Percentiles rank a stretch among this genome's conserved stretches.
These are phyloP conservation scores for Backusella tarrabulga DNA, from an alignment of 192 early-diverging fungal species.

Conservation along the genomic window DNA sequence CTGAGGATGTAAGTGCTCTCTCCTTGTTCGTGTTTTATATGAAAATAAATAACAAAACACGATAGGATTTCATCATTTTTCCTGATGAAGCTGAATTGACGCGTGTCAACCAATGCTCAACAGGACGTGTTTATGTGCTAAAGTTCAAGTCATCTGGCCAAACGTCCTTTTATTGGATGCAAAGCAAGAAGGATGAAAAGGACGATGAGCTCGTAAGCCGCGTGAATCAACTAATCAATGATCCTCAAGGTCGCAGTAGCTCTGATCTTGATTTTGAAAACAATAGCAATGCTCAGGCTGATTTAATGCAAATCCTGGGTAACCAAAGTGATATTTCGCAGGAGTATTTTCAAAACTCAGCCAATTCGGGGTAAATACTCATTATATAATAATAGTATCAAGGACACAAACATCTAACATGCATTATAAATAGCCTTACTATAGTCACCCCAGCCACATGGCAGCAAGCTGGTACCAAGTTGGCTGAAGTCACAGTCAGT, in stretches of 20 bases:
- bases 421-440: background rate
- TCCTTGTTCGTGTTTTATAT: background rate
- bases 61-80: slow-evolving; percentile 68
- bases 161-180: slow-evolving; percentile 85
- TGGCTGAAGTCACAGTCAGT: background rate
- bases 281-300: background rate
- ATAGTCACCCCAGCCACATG: background rate
- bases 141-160: slow-evolving; percentile 79
- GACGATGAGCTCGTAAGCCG: slow-evolving; percentile 54
- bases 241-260: slow-evolving; percentile 35
- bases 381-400: background rate
- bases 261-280: slow-evolving; percentile 13
- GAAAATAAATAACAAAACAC: too few relatives aligned
- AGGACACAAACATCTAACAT: background rate
- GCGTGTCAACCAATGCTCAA: slow-evolving; percentile 49
- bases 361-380: slow-evolving; percentile 20
- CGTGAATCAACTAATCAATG: slow-evolving; percentile 61
- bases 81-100: slow-evolving; percentile 72
- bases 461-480: background rate
- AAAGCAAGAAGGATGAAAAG: slow-evolving; percentile 58
- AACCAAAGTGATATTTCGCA: slow-evolving; percentile 25
- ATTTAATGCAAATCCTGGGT: slow-evolving; percentile 16
- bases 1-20: slow-evolving; percentile 45
- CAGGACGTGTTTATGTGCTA: slow-evolving; percentile 76
- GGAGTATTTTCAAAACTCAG: slow-evolving; percentile 32